phyloP scores from a whole-genome alignment of 2,329 filamentous ascomycete species.

The Phaeosphaeria sp. region DNA sequence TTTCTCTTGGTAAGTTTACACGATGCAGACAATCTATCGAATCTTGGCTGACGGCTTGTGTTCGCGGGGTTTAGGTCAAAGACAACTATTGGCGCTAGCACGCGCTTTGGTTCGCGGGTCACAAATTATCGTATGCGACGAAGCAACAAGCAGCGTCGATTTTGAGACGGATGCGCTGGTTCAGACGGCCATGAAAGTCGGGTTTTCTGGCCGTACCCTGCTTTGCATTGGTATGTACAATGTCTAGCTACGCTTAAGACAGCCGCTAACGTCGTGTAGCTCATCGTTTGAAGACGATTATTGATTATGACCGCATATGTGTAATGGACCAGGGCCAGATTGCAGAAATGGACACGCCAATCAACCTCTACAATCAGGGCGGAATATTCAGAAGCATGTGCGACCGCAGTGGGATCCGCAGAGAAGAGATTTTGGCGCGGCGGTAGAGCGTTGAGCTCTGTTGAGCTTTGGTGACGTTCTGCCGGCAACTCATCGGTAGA shows the following conservation, averaged over 20 bases:
- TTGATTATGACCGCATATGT: slow-evolving; percentile 92
- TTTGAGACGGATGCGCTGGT: slow-evolving; percentile 98
- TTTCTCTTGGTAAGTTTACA: slow-evolving; percentile 1
- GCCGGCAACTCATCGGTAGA: slow-evolving; percentile 8
- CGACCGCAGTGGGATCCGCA: slow-evolving; percentile 77
- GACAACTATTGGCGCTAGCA: slow-evolving; percentile 93
- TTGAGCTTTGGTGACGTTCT: too few species aligned
- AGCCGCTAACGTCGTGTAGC: slow-evolving; percentile 55
- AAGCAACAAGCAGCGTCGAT: slow-evolving; percentile 69
- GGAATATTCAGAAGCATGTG: slow-evolving; percentile 92
- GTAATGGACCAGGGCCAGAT: slow-evolving; percentile 93
- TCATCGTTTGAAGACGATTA: slow-evolving; percentile 88
- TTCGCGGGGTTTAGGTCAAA: slow-evolving; percentile 78
- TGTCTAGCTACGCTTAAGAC: too few species aligned
- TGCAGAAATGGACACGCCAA: slow-evolving; percentile 81
- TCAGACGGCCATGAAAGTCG: slow-evolving; percentile 62
- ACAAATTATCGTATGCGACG: slow-evolving; percentile 95
- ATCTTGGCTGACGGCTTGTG: background rate
- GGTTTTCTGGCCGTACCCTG: slow-evolving; percentile 85
- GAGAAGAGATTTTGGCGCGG: slow-evolving; percentile 54
- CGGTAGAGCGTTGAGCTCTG: too few species aligned
- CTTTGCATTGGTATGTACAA: slow-evolving; percentile 74
- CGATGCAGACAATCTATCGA: slow-evolving; percentile 70
- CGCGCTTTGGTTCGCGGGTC: slow-evolving; percentile 86
- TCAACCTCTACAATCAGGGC: slow-evolving; percentile 72